Evolutionary conservation across 2,329 filamentous ascomycete species (phyloP).

Genomic region (Decorospora gaudefroyi): DNA sequence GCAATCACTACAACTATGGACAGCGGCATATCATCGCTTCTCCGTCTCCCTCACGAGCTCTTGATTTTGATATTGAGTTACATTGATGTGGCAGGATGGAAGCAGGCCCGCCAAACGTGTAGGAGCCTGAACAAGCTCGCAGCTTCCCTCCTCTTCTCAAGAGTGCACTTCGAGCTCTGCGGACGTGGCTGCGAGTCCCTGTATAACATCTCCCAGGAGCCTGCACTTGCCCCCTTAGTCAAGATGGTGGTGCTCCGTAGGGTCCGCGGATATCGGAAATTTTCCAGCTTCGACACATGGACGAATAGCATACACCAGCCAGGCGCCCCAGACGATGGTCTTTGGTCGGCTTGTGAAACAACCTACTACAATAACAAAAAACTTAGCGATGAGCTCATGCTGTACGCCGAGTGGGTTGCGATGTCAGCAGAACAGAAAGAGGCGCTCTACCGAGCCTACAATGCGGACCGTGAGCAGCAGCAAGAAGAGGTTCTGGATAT

Average conservation of each 20-base stretch:
- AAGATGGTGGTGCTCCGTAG: conserved; percentile 6
- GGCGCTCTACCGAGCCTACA: conserved; percentile 2
- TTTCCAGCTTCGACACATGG: conserved; percentile 5
- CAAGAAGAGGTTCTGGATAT: conserved; percentile 7
- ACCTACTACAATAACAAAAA: background rate
- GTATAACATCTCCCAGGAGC: conserved; percentile 3
- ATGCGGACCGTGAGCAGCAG: conserved; percentile 6
- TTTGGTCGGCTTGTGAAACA: background rate
- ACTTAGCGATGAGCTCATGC: background rate
- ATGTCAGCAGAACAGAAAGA: no score
- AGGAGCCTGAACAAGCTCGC: conserved; percentile 7
- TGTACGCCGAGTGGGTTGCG: background rate
- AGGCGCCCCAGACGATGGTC: conserved; percentile 5
- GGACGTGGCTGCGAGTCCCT: conserved; percentile 6
- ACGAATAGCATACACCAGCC: conserved; percentile 4
- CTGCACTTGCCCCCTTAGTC: conserved; percentile 4
- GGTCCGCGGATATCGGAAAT: conserved; percentile 2
- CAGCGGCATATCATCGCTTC: background rate
- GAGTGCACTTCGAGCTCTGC: conserved; percentile 8
- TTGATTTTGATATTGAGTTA: conserved; percentile 4
- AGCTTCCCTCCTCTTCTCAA: conserved; percentile 7
- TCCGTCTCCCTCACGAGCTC: conserved; percentile 6
- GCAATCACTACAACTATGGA: no score
- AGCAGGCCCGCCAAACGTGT: conserved; percentile 6
- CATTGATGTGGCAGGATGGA: conserved; percentile 2